These are phyloP conservation scores for Austroboletus festivus DNA, from an alignment of 768 basidiomycete genomes.

Conservation along the genomic window DNA sequence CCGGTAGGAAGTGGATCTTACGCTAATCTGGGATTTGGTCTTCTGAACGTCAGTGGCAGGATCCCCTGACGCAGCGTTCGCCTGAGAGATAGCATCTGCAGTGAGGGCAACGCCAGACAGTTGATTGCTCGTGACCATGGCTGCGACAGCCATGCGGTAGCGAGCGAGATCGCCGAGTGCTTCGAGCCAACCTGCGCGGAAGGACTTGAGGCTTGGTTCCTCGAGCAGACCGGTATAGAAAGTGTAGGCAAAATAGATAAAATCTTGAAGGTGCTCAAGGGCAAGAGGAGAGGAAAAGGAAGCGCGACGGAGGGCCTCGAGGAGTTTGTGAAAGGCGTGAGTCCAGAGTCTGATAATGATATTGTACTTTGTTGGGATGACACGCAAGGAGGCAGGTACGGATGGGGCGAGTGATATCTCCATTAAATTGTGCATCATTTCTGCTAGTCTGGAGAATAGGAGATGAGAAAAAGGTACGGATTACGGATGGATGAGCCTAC, in stretches of 20 bases:
- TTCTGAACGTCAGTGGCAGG: constrained; percentile 29
- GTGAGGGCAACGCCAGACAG: constrained; percentile 47
- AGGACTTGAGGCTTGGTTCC: constrained; percentile 64
- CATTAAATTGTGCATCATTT: constrained; percentile 86
- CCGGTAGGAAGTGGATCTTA: constrained; percentile 39
- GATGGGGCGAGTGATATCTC: constrained; percentile 81
- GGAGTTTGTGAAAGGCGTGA: constrained; percentile 82
- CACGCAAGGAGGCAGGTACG: constrained; percentile 84
- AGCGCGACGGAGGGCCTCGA: constrained; percentile 86
- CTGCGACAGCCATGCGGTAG: constrained; percentile 95
- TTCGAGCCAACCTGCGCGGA: constrained; percentile 89
- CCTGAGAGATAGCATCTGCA: constrained; percentile 51
- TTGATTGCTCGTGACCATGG: constrained; percentile 59
- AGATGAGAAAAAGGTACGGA: background rate
- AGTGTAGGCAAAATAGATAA: constrained; percentile 91
- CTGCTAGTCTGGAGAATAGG: constrained; percentile 65
- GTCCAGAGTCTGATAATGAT: constrained; percentile 94
- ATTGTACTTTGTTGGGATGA: constrained; percentile 92
- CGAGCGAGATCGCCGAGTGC: constrained; percentile 94
- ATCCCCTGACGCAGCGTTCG: constrained; percentile 31
- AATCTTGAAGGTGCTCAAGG: constrained; percentile 89
- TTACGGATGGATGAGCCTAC: constrained; percentile 42
- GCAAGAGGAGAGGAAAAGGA: constrained; percentile 64
- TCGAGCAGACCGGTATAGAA: constrained; percentile 91
- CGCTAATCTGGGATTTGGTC: constrained; percentile 33